A percentile compares a stretch with the other conserved stretches of the same genome.
phyloP scores from a whole-genome alignment of 2,329 filamentous ascomycete species.

The Exophiala sideris region DNA sequence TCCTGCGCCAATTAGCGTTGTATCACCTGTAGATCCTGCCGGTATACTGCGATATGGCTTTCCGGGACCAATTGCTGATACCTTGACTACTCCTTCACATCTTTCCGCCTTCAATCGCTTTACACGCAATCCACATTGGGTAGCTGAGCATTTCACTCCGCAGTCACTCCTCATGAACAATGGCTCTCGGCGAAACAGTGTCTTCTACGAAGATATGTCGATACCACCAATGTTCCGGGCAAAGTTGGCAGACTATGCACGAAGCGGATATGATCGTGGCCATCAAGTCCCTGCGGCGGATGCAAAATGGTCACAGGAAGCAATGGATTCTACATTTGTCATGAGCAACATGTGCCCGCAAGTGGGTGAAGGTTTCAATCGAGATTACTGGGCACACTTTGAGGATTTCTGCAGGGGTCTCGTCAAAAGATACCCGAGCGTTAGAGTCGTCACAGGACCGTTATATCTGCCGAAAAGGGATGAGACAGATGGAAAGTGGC shows the following conservation, averaged over 20 bases:
- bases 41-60: slow-evolving; percentile 86
- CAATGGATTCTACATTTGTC: slow-evolving; percentile 93
- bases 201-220: slow-evolving; percentile 74
- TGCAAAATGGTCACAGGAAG: slow-evolving; percentile 88
- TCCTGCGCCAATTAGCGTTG: slow-evolving; percentile 28
- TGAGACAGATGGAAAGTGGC: slow-evolving; percentile 83
- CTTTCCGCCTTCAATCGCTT: slow-evolving; percentile 88
- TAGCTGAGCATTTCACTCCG: slow-evolving; percentile 92
- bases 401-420: slow-evolving; percentile 93
- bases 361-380: slow-evolving; percentile 96
- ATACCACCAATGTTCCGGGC: slow-evolving; percentile 87
- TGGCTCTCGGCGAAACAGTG: slow-evolving; percentile 79
- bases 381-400: slow-evolving; percentile 98
- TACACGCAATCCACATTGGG: slow-evolving; percentile 89
- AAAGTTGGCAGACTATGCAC: slow-evolving; percentile 88
- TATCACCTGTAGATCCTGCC: slow-evolving; percentile 64
- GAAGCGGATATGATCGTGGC: slow-evolving; percentile 89
- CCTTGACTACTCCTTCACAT: slow-evolving; percentile 71
- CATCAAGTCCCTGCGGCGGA: slow-evolving; percentile 97
- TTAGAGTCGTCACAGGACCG: slow-evolving; percentile 89
- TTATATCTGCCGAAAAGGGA: slow-evolving; percentile 87
- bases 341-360: slow-evolving; percentile 98
- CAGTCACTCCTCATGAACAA: slow-evolving; percentile 70
- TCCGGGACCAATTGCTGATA: slow-evolving; percentile 82
- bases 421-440: slow-evolving; percentile 75